Percentiles rank a stretch among this genome's conserved stretches.
Evolutionary conservation across 1,284 basidiomycete species (phyloP).

Genomic region (Vanrija humicola): DNA sequence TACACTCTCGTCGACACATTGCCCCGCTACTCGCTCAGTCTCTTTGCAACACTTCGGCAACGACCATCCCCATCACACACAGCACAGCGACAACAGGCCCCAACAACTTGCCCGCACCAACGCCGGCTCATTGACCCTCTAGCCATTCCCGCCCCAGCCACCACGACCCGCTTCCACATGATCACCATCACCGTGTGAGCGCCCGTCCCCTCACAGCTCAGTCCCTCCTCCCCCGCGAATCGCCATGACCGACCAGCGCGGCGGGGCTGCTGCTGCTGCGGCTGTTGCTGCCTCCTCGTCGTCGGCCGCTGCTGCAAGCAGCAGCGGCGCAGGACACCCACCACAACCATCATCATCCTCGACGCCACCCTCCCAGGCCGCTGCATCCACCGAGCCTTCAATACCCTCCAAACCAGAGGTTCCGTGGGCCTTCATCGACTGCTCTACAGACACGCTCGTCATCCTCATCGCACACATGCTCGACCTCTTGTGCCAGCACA

Average conservation of each 20-base stretch:
- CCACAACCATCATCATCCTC: neutral
- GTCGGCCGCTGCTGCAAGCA: neutral
- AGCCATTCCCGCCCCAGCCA: no score
- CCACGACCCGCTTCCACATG: no score
- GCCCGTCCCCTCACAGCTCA: neutral
- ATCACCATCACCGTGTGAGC: conserved; percentile 1
- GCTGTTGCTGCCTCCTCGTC: neutral
- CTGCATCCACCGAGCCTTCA: neutral
- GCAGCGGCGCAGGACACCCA: neutral
- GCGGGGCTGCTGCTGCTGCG: conserved; percentile 1
- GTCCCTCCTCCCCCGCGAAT: conserved; percentile 2
- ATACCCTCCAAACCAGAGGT: conserved; percentile 21
- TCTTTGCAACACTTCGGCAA: no score
- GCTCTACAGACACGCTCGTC: conserved; percentile 72
- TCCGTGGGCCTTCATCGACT: conserved; percentile 56
- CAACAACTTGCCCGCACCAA: no score
- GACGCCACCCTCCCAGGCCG: neutral
- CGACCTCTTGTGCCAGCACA: conserved; percentile 82
- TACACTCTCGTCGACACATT: no score
- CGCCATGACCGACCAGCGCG: conserved; percentile 9
- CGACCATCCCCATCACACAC: no score
- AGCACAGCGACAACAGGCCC: no score
- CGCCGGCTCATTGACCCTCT: no score
- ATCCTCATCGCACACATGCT: conserved; percentile 92
- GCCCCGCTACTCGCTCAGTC: no score